Base-by-base conservation (phyloP, 176 grass and related monocot species). In the Otatea glauca region DNA sequence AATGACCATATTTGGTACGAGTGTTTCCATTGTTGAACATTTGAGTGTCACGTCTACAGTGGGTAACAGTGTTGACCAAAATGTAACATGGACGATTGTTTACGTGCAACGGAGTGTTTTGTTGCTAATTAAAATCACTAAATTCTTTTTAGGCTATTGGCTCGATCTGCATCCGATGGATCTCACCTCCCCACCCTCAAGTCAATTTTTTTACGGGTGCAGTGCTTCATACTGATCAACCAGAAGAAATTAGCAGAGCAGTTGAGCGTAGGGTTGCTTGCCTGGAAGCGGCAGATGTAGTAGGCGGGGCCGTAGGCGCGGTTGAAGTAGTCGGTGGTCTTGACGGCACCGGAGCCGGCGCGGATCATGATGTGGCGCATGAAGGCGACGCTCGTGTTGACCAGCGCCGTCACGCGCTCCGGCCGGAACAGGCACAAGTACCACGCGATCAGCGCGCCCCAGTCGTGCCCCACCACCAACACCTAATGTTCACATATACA, bases 271-370 rank as follows among this genome's bases (percentile, higher is more conserved):
- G 55, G 55, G 5, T 17, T 16, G n/a, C 41, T 77, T 44, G 81
- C 95, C 95, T 97, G 95, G 78, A 82, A 97, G 21, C 88, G 91
- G 89, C 79, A 86, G 34, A 97, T 39, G 72, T 97, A 97, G 83
- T 93, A 97, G 53, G 54, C 88, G 9, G 72, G 82, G 5, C 95
- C 95, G 20, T 94, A 94, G 0, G 25, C 42, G 18, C 56, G 79
- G 65, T 39, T 24, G 75, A 97, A 93, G 56, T 80, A 5, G 0
- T 94, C 89, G 11, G 85, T 88, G 62, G 79, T 1, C 72, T 88
- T 94, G 69, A 69, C 54, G 48, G 83, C 54, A 1, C 0, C 42
- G 86, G n/a, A 44, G 56, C 64, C 90, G 62, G 87, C 2, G 88
- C 88, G 82, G 82, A 63, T 43, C 16, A 76, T 44, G 82, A 81